Conservation (phyloP, 129 eudicot genomes). For the Gnaphalium uliginosum region DNA sequence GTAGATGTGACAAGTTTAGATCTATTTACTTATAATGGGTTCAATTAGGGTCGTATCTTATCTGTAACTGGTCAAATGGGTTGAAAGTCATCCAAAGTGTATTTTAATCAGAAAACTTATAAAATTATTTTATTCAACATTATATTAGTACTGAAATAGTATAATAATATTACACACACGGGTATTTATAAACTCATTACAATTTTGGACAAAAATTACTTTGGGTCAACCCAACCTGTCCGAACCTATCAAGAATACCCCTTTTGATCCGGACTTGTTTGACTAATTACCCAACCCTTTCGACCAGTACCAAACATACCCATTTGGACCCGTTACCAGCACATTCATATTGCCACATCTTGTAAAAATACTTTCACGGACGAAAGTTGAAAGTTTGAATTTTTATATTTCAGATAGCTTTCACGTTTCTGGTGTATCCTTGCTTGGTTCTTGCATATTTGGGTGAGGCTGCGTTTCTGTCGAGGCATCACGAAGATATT, state of each 20-base stretch:
- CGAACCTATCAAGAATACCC: neutral
- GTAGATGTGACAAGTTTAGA: neutral
- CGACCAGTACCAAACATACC: neutral
- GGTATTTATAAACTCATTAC: neutral
- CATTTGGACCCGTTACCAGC: neutral
- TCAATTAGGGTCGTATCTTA: neutral
- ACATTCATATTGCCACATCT: neutral
- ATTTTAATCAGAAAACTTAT: neutral
- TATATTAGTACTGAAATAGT: neutral
- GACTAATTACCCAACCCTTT: neutral
- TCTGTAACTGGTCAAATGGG: neutral
- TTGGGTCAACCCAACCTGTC: neutral
- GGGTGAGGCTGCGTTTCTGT: constrained; percentile 83
- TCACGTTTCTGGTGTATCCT: constrained; percentile 68
- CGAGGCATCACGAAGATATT: constrained; percentile 45
- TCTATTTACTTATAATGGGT: neutral
- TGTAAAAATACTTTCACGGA: neutral
- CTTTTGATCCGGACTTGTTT: neutral
- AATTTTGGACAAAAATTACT: neutral
- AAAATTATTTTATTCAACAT: too few species aligned
- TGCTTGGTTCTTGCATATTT: constrained; percentile 71
- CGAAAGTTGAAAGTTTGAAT: constrained; percentile 16
- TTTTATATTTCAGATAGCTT: constrained; percentile 53
- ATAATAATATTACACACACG: neutral
- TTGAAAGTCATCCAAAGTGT: neutral